Evolutionary conservation across 1,284 basidiomycete species (phyloP), one percentile per base, ranked within the genome.

Genomic region (Nidula niveotomentosa): DNA sequence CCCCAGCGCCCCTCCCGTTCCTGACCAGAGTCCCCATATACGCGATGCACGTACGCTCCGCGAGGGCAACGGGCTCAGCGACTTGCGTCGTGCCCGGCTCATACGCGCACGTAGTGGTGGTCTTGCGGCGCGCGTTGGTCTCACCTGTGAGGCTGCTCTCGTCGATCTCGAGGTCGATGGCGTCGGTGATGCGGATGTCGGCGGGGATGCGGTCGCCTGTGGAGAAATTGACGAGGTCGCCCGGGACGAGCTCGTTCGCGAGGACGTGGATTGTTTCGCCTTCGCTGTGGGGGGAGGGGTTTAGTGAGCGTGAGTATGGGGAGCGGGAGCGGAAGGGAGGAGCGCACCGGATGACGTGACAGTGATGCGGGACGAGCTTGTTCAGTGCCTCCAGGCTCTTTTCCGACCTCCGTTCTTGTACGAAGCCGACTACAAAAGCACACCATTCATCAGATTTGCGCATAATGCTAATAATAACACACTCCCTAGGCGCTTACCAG

Each of bases 11-110:
- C 58, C 93, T 78, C 88, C 91, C 96, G 66, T 88, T 94, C 58
- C 94, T 82, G n/a, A 98, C 95, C 37, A 98, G 73, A 1, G 96
- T 98, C 3, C 96, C 96, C 96, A 99, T 98, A 68, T 95, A 97
- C 1, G 87, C 96, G 51, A 98, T 88, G 68, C 94, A 96, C 13
- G 81, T 84, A 60, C 96, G 77, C 62, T 98, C 96, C 8, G 93
- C 92, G 49, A 98, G 80, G 6, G 90, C 85, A 15, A 85, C 84
- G 1, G 83, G 77, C 59, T 87, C 84, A 12, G 69, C 69, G 15
- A 53, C 48, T 36, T 60, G 63, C 30, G 54, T 56, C 52, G 50
- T 47, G 10, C 65, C 57, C 33, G 59, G 62, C 17, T 64, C 69
- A 49, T 66, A 74, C 54, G 58, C 56, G 59, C 84, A 93, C 8